Evolutionary conservation across 345 rosid genomes (phyloP).

Genomic region (Rhizophora mangle): DNA sequence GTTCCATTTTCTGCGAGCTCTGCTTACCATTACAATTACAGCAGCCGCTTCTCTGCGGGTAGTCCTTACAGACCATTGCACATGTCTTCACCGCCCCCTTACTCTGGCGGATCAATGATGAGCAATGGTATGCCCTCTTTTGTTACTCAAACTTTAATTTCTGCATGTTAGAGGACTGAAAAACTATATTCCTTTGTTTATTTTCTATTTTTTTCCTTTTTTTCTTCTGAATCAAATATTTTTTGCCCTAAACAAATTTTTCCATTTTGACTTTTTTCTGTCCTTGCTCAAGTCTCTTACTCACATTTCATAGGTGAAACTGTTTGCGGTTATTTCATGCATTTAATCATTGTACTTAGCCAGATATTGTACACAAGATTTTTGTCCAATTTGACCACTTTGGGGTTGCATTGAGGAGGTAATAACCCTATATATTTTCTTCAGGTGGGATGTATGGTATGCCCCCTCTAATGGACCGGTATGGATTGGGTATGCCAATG

Average conservation of each 20-base stretch:
- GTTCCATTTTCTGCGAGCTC: constrained; percentile 87
- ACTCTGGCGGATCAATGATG: constrained; percentile 84
- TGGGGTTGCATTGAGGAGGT: not conserved
- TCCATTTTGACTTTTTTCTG: not conserved
- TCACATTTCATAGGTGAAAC: not conserved
- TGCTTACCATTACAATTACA: constrained; percentile 83
- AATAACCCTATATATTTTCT: constrained; percentile 10
- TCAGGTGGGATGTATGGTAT: constrained; percentile 82
- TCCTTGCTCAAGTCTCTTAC: not conserved
- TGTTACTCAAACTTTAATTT: not conserved
- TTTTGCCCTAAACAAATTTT: too few relatives aligned
- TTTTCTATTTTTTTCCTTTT: not conserved
- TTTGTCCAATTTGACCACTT: not conserved
- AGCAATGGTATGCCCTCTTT: constrained; percentile 50
- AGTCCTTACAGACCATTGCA: constrained; percentile 83
- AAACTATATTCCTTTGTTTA: not conserved
- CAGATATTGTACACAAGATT: not conserved
- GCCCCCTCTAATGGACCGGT: constrained; percentile 88
- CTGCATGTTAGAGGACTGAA: not conserved
- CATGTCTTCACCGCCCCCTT: constrained; percentile 80
- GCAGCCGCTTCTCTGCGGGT: constrained; percentile 66
- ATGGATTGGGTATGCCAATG: constrained; percentile 83
- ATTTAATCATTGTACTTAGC: too few relatives aligned
- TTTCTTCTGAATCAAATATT: not conserved
- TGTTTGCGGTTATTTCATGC: not conserved